Base-by-base conservation (phyloP, 1,284 basidiomycete genomes). In the Sporisorium scitamineum region DNA sequence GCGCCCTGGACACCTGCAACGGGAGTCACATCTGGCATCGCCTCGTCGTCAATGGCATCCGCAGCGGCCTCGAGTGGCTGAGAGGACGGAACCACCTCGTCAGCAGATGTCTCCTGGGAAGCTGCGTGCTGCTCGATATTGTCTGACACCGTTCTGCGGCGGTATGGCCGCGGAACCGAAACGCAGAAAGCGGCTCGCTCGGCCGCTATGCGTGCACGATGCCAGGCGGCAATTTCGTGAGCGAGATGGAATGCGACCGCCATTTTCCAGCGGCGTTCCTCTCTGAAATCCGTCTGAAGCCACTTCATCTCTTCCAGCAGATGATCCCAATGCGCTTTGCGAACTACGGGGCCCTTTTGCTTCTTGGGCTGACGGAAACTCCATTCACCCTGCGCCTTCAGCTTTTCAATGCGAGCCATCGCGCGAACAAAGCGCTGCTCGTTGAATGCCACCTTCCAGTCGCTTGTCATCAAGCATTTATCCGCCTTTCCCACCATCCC, bases 281-380 rank as follows among this genome's bases (percentile, higher is more conserved):
- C 95, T 9, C 92, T 90, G 80, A 95, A 98, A 83, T 99, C 97
- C 16, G 90, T 90, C 52, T 95, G 92, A 89, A 99, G 92, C 97
- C 96, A 99, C 89, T 93, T 94, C 94, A 98, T 94, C 87, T 99
- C 97, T 70, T 99, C 97, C 84, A 99, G 87, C 31, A 99, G 87
- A 85, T 95, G 93, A 85, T 99, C 97, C 94, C 94, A 96, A 80
- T 98, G 95, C 0, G 92, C 90, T 86, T 98, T 98, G 6, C 88
- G 88, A 37, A 93, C 86, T 2, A 91, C 90, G 9, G 94, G 94
- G 9, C 91, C 92, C 59, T 93, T 89, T 80, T 95, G 93, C 86
- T 96, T 97, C 87, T 97, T 97, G 1, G 94, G 94, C 82, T 99
- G 97, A 52, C 95, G 88, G 82, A 97, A 94, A 80, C 93, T 93